Percentiles rank a stretch among this genome's conserved stretches.
Conservation (phyloP, 2,329 filamentous ascomycete genomes). For the Trichoderma sp. region DNA sequence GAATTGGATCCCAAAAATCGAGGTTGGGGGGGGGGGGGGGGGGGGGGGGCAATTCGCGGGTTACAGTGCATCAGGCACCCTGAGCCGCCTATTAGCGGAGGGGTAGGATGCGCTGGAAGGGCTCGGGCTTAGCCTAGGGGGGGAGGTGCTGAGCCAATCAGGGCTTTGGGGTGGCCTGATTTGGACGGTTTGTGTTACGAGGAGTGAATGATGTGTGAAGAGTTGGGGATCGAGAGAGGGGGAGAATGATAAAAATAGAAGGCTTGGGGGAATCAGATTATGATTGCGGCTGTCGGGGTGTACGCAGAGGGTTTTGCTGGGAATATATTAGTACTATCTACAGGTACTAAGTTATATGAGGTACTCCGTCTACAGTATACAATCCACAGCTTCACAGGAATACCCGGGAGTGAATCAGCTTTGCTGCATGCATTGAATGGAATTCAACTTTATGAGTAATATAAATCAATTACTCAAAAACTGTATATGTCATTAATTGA, state of each 20-base stretch:
- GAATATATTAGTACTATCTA: neutral
- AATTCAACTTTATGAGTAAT: neutral
- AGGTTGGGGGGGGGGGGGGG: too few relatives aligned
- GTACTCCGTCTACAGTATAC: neutral
- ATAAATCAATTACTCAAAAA: neutral
- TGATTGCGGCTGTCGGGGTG: too few relatives aligned
- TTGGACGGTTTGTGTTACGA: neutral
- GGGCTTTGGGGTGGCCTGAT: neutral
- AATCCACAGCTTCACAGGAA: neutral
- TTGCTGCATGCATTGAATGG: neutral
- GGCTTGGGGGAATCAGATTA: neutral
- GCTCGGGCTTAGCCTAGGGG: neutral
- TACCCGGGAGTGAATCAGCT: neutral
- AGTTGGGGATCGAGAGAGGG: neutral
- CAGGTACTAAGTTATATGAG: neutral
- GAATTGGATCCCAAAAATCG: neutral
- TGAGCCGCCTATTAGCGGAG: neutral
- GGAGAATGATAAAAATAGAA: neutral
- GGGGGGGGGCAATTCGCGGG: too few relatives aligned
- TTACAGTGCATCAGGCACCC: neutral
- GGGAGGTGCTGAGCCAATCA: neutral
- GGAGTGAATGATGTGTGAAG: neutral
- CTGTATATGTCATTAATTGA: neutral
- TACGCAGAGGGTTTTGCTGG: neutral
- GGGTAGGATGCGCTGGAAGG: neutral